Conservation (phyloP, 2,329 filamentous ascomycete species). For the Delphinella strobiligena region DNA sequence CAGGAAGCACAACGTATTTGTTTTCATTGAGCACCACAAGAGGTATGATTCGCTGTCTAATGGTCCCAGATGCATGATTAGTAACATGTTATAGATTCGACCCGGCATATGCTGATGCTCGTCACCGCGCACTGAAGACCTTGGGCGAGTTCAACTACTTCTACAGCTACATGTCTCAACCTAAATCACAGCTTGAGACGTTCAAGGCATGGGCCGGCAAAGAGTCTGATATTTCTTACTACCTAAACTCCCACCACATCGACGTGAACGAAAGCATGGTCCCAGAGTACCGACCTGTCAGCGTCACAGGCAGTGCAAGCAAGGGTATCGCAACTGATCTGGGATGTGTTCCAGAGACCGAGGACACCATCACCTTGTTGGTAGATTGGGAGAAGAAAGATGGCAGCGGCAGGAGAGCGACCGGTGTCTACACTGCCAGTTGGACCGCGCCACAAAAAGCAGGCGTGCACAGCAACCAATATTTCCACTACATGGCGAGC, state of each 20-base stretch:
- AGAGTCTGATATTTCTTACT: constrained; percentile 90
- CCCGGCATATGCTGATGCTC: constrained; percentile 81
- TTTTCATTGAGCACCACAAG: constrained; percentile 95
- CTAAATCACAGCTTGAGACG: constrained; percentile 81
- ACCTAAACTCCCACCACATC: constrained; percentile 89
- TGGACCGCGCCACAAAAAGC: constrained; percentile 91
- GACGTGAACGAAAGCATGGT: constrained; percentile 92
- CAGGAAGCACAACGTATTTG: constrained; percentile 65
- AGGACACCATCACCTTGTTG: constrained; percentile 85
- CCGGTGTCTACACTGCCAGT: constrained; percentile 82
- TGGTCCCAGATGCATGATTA: too few relatives aligned
- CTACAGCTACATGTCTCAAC: constrained; percentile 93
- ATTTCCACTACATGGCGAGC: constrained; percentile 86
- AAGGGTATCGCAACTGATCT: constrained; percentile 67
- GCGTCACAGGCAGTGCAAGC: constrained; percentile 65
- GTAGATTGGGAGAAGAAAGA: constrained; percentile 74
- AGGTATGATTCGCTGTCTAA: too few relatives aligned
- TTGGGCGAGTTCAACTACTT: constrained; percentile 97
- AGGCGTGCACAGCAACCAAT: constrained; percentile 92
- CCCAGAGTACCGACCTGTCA: constrained; percentile 63
- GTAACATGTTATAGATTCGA: constrained; percentile 48
- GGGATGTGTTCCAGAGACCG: constrained; percentile 68
- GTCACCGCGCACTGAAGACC: constrained; percentile 54
- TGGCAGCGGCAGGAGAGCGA: constrained; percentile 59
- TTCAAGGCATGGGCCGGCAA: constrained; percentile 91